Evolutionary conservation across 2,329 filamentous ascomycete genomes (phyloP), one percentile per base, ranked within the genome.

Genomic region (Periconia sp.): DNA sequence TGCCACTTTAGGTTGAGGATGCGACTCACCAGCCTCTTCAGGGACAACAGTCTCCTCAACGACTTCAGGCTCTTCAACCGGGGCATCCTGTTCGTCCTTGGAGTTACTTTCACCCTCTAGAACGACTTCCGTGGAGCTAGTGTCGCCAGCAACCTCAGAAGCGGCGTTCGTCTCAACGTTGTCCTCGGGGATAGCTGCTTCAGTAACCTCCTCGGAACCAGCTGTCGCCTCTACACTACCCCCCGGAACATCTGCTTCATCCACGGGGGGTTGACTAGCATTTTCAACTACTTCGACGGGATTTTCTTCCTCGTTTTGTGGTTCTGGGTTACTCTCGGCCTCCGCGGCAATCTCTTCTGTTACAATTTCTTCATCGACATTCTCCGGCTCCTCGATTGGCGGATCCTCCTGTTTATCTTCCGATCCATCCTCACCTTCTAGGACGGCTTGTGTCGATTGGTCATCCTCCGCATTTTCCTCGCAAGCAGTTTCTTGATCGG

Each of bases 291-390:
- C 17, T 31, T 46, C 44, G n/a, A 17, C 15, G n/a, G 7, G 14
- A n/a, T 10, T 19, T 23, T 31, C 10, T 14, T 15, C 7, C 17
- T 46, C 44, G 15, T 11, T 14, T 14, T 23, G 20, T 11, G 44
- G 23, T 33, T 46, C 44, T 46, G 20, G 10, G 1, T 35, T 40
- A 27, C 49, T 54, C 7, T 49, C 37, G 17, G 53, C 44, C 1
- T 47, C 33, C 19, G 53, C 54, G 2, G 47, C 41, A 20, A 54
- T 48, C 30, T 55, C 49, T 52, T 71, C 70, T 66, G 67, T 56
- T 54, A 68, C 69, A 68, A 71, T 73, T 52, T 66, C 66, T 66
- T 71, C 69, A 70, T 66, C 66, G 69, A 63, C 68, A 62, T 66
- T 66, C 64, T 66, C 62, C 60, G 57, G 56, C 52, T 62, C 64